A percentile compares a stretch with the other conserved stretches of the same genome.
phyloP scores from a whole-genome alignment of 2,329 filamentous ascomycete species.

The Fusarium temperatum region DNA sequence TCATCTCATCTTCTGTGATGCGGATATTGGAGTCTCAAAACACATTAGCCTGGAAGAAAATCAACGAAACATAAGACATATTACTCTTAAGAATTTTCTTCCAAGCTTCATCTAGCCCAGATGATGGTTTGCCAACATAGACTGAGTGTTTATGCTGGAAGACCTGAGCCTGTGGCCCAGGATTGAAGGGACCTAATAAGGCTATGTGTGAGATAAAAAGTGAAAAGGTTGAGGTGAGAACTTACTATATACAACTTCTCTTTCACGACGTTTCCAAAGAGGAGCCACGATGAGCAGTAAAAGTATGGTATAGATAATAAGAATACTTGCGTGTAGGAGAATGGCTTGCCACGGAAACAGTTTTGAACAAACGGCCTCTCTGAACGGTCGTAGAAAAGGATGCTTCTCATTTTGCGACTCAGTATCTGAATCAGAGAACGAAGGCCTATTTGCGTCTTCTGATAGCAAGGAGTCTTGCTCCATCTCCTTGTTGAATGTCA shows the following conservation, averaged over 20 bases:
- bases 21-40: background rate
- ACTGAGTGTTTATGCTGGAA: background rate
- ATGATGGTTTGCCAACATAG: background rate
- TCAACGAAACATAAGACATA: no score
- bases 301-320: background rate
- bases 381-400: rapidly evolving
- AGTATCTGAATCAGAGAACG: background rate
- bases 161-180: background rate
- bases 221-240: no score
- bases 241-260: background rate
- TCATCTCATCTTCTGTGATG: rapidly evolving
- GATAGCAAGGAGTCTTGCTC: background rate
- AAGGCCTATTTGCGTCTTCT: background rate
- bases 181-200: background rate
- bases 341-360: background rate
- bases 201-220: background rate
- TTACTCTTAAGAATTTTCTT: background rate
- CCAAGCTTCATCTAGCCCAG: background rate
- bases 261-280: rapidly evolving
- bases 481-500: background rate
- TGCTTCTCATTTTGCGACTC: rapidly evolving
- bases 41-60: no score
- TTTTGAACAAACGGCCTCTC: rapidly evolving
- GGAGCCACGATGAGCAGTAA: background rate
- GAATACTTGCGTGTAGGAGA: rapidly evolving